Evolutionary conservation across 768 basidiomycete genomes (phyloP).

Genomic region (Podaxis rugospora): DNA sequence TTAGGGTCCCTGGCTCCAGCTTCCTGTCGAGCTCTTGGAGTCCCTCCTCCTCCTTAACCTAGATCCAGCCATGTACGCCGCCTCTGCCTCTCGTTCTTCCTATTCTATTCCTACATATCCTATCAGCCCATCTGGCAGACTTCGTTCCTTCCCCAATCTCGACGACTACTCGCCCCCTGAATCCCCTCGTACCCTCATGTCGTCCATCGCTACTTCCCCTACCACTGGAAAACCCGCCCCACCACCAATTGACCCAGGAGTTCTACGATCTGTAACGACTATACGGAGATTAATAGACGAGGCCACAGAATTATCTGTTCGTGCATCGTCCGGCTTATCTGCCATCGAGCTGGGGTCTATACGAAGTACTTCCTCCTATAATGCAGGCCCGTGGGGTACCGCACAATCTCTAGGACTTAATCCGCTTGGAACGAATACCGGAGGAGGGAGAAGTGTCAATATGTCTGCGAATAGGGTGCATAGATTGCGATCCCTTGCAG

Average conservation of each 20-base stretch:
- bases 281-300: conserved; percentile 86
- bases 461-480: conserved; percentile 88
- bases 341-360: conserved; percentile 69
- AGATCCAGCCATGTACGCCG: conserved; percentile 54
- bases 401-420: conserved; percentile 65
- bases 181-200: conserved; percentile 33
- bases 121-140: neutral
- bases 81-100: conserved; percentile 24
- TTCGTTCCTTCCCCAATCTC: conserved; percentile 21
- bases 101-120: conserved; percentile 18
- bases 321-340: conserved; percentile 81
- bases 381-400: conserved; percentile 53
- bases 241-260: conserved; percentile 86
- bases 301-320: conserved; percentile 82
- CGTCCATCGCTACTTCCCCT: conserved; percentile 39
- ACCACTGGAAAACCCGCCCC: conserved; percentile 68
- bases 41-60: conserved; percentile 75
- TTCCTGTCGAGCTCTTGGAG: conserved; percentile 82
- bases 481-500: conserved; percentile 72
- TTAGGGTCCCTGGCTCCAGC: conserved; percentile 89
- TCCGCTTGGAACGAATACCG: conserved; percentile 41
- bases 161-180: conserved; percentile 42
- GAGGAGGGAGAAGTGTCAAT: conserved; percentile 65
- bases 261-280: conserved; percentile 69
- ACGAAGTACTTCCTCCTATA: conserved; percentile 38